Evolutionary conservation across 2,329 filamentous ascomycete species (phyloP).

Genomic region (Malbranchea cinnamomea): DNA sequence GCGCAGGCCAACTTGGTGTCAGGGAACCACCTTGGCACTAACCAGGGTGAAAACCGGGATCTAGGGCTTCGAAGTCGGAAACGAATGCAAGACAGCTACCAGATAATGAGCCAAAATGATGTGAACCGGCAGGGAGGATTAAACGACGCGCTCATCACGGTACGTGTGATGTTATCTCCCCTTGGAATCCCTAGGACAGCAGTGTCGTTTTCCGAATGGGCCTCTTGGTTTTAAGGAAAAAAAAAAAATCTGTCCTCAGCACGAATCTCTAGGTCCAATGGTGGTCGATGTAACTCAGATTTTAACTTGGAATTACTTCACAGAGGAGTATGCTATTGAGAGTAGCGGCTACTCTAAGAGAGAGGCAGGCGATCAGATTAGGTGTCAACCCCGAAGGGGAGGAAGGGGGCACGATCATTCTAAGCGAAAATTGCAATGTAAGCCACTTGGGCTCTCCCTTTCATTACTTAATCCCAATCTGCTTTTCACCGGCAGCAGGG

Average conservation of each 20-base stretch:
- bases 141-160: slow-evolving; percentile 42
- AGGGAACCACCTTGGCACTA: slow-evolving; percentile 14
- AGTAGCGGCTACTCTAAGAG: slow-evolving; percentile 27
- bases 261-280: too few relatives aligned
- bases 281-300: slow-evolving; percentile 6
- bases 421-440: slow-evolving; percentile 33
- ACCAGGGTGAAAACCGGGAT: slow-evolving; percentile 12
- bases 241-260: too few relatives aligned
- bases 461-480: slow-evolving; percentile 1
- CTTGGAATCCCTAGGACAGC: slow-evolving; percentile 8
- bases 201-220: slow-evolving; percentile 15
- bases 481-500: too few relatives aligned
- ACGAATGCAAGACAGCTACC: slow-evolving; percentile 44
- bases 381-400: slow-evolving; percentile 15
- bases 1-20: slow-evolving; percentile 23
- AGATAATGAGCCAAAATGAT: slow-evolving; percentile 49
- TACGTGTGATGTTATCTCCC: slow-evolving; percentile 21
- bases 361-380: slow-evolving; percentile 17
- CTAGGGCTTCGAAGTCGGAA: slow-evolving; percentile 41
- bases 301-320: slow-evolving; percentile 7
- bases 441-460: slow-evolving; percentile 9
- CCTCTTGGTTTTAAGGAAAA: slow-evolving; percentile 10
- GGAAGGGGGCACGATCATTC: slow-evolving; percentile 20
- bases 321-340: slow-evolving; percentile 34
- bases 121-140: slow-evolving; percentile 42